A percentile compares a stretch with the other conserved stretches of the same genome.
Conservation (phyloP, 345 rosid genomes). For the Eucalyptus pauciflora region DNA sequence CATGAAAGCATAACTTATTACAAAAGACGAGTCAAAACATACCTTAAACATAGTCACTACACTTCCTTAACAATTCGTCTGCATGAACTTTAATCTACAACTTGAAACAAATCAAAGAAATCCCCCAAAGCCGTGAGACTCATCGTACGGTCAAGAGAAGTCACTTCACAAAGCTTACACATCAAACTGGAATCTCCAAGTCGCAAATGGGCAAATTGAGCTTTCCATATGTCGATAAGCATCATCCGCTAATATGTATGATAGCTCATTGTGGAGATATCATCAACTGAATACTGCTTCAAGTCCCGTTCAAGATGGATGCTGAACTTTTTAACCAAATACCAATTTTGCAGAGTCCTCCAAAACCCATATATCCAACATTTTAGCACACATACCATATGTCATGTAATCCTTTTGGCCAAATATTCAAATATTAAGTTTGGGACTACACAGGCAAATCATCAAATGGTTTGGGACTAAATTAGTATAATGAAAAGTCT, state of each 20-base stretch:
- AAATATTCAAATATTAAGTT: no score
- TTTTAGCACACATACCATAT: not conserved
- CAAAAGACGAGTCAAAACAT: no score
- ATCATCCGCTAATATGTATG: not conserved
- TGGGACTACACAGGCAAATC: no score
- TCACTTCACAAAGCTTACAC: not conserved
- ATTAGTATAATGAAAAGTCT: accelerated
- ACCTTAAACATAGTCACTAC: not conserved
- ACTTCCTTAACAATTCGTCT: not conserved
- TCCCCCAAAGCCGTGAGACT: not conserved
- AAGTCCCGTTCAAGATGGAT: not conserved
- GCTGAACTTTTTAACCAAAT: not conserved
- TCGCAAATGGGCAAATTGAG: not conserved
- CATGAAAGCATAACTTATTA: no score
- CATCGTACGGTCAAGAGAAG: not conserved
- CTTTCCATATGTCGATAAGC: not conserved
- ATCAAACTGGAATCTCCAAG: not conserved
- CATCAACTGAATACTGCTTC: not conserved
- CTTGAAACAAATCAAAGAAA: not conserved
- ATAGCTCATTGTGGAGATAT: not conserved
- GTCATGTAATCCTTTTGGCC: no score
- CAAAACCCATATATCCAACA: not conserved
- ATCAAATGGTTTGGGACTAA: no score
- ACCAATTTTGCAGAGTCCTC: not conserved
- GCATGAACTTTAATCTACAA: not conserved